Evolutionary conservation across 192 early-diverging fungal genomes (phyloP), one percentile per base, ranked within the genome.

Genomic region (Entomortierella beljakovae): DNA sequence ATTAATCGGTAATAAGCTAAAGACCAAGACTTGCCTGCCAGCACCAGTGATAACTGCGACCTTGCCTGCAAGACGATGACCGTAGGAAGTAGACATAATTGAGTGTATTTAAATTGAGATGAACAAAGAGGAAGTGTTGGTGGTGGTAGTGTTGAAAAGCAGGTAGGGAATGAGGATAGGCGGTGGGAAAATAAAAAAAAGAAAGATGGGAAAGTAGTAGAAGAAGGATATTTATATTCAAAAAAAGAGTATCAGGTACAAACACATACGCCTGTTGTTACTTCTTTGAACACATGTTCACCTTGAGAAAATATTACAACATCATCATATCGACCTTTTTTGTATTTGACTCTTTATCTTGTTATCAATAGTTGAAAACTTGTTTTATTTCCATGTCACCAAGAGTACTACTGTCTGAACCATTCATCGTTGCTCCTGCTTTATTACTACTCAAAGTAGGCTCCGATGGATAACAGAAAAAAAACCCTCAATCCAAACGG

Each of bases 31-130:
- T 80, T 84, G 90, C 92, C 90, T 88, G 66, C 88, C 92, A 57
- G 91, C 92, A 58, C 94, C 94, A 55, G 94, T 95, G 59, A 95
- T 88, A 61, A 95, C 82, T 22, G 91, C 92, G 22, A 95, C 94
- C 81, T 94, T 95, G 35, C 81, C 85, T 43, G 68, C 75, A 43
- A 92, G 84, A 72, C 90, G 82, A 51, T 28, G 31, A 65, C 75
- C 75, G 31, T 68, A 68, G 3, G 66, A 61, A 28, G 75, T 57
- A 64, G 75, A 69, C 75, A 79, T 79, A 49, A 18, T 68, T 55
- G 38, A 20, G 34, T 34, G 20, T 42, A 2, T 40, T 11, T 29
- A 8, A 46, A 3, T 9, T 28, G 31, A 42, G 26, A 48, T 33
- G 37, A 18, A 54, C 46, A 26, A 9, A 48, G 42, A 57, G 35